Evolutionary conservation across 306 rosid species (phyloP).

Genomic region (Clitoria ternatea): DNA sequence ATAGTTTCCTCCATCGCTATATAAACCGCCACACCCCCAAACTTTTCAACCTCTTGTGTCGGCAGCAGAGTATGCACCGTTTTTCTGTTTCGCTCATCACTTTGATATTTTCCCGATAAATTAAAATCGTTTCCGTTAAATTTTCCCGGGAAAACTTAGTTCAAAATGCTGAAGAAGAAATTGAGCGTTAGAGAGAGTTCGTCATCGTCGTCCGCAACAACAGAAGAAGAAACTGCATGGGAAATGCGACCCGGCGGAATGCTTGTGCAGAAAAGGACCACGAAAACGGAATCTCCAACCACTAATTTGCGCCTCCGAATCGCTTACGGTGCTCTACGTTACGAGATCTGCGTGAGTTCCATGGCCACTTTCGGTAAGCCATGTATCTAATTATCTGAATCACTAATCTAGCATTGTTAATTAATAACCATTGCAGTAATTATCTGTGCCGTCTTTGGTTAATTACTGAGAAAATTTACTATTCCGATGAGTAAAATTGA

Average conservation of each 20-base stretch:
- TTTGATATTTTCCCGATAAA: conserved; percentile 22
- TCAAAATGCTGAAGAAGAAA: conserved; percentile 47
- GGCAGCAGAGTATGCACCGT: conserved; percentile 33
- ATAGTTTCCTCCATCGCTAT: neutral
- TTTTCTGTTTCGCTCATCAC: neutral
- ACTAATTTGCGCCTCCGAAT: conserved; percentile 51
- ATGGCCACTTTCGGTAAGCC: conserved; percentile 60
- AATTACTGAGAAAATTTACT: conserved; percentile 9
- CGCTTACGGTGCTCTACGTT: conserved; percentile 55
- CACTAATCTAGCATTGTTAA: neutral
- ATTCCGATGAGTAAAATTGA: neutral
- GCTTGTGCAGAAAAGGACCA: conserved; percentile 64
- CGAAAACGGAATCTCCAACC: conserved; percentile 12
- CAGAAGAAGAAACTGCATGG: conserved; percentile 46
- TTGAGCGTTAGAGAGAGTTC: conserved; percentile 20
- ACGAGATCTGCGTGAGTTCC: conserved; percentile 60
- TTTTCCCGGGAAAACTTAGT: conserved; percentile 15
- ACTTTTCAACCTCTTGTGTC: conserved; percentile 40
- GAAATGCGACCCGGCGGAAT: conserved; percentile 89
- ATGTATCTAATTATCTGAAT: neutral
- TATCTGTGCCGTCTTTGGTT: conserved; percentile 9
- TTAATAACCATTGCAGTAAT: neutral
- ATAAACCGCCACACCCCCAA: conserved; percentile 9
- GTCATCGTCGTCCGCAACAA: conserved; percentile 19
- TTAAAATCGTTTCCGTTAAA: neutral